Base-by-base conservation (phyloP, 148 eudicot species). In the Cornus controversa region DNA sequence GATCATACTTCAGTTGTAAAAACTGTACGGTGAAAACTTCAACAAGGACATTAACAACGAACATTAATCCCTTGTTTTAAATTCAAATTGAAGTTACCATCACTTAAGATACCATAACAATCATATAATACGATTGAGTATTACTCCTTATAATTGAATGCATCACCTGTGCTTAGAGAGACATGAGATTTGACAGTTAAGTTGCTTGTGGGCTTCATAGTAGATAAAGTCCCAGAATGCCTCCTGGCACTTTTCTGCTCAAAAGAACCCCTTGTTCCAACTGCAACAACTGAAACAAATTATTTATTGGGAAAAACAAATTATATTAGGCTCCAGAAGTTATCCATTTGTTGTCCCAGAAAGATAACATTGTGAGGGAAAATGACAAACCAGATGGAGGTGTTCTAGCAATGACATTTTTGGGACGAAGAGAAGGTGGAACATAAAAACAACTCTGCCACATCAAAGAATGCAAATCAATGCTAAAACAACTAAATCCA, bases 361-460 rank as follows among this genome's bases (percentile, higher is more conserved):
- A 31, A 76, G 7, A 47, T 9, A 8, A 29, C 3, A 37, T 3
- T 22, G 28, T 22, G 64, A 20, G 18, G 4, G 3, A 22, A 71
- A 66, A 28, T 40, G 29, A 67, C 84, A 63, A 62, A 84, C 86
- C 82, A 40, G 93, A 80, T 54, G 98, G 97, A 81, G 98, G 97
- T 65, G 97, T 94, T 81, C 93, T 89, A 67, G 72, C 77, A n/a
- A 79, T 75, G 71, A 87, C 79, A 80, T 91, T 26, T 80, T 83
- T 91, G 62, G 96, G 57, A 66, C 90, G 93, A 57, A 88, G 84
- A 40, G 90, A 86, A 10, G 93, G 93, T 27, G 91, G 90, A 72
- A 88, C 77, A 23, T 91, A 92, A 23, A 80, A 90, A 76, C 96
- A 92, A 77, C 88, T 94, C 98, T 94, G 97, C 71, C 53, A 54